Evolutionary conservation across 371 early-diverging fungal species (phyloP).

Genomic region (Mucor sp.): DNA sequence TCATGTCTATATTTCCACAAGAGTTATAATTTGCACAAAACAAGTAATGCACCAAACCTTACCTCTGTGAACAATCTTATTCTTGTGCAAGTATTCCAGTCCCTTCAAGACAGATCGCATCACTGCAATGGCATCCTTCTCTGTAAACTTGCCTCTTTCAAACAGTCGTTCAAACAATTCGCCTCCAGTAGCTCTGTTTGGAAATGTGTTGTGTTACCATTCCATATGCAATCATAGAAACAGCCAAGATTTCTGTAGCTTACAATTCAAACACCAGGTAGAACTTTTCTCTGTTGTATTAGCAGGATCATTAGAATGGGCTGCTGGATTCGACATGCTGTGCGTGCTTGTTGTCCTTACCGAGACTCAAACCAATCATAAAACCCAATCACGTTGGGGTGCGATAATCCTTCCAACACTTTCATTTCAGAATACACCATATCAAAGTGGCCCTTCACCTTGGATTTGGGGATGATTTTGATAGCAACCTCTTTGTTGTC

Average conservation of each 20-base stretch:
- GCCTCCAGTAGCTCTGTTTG: constrained; percentile 73
- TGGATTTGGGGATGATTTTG: constrained; percentile 75
- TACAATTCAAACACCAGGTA: constrained; percentile 88
- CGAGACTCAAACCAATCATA: constrained; percentile 78
- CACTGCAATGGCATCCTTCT: constrained; percentile 77
- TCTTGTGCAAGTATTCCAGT: constrained; percentile 67
- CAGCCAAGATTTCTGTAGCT: background rate
- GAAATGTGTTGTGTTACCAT: background rate
- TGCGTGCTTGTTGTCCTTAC: background rate
- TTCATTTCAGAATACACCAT: constrained; percentile 78
- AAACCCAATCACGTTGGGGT: constrained; percentile 82
- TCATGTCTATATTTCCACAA: constrained; percentile 53
- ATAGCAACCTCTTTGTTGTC: constrained; percentile 68
- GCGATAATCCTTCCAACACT: constrained; percentile 65
- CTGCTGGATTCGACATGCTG: background rate
- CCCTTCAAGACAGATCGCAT: constrained; percentile 66
- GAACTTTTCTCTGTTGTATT: constrained; percentile 53
- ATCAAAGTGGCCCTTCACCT: constrained; percentile 62
- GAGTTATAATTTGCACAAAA: background rate
- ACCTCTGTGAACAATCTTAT: constrained; percentile 72
- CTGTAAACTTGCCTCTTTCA: constrained; percentile 82
- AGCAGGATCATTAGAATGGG: background rate
- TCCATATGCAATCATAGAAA: background rate
- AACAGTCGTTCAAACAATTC: constrained; percentile 90
- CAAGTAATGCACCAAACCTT: background rate